A percentile compares a stretch with the other conserved stretches of the same genome.
phyloP scores from a whole-genome alignment of 1,284 basidiomycete species.

The Ceratobasidium sp. region DNA sequence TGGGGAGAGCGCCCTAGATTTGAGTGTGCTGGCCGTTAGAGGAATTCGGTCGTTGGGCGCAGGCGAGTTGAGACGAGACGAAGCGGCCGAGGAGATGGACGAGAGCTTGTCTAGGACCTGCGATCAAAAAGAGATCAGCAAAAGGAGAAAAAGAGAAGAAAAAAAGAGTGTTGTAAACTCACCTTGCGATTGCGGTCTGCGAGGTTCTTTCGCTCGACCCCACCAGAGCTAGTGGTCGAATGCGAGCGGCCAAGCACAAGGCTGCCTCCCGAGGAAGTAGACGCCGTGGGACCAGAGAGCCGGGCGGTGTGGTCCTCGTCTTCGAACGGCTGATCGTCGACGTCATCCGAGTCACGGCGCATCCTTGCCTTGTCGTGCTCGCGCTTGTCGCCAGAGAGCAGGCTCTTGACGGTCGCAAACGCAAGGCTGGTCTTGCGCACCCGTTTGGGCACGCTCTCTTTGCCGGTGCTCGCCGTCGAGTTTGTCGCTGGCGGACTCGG shows the following conservation, averaged over 20 bases:
- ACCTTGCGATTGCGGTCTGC: constrained; percentile 43
- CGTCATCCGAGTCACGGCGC: constrained; percentile 17
- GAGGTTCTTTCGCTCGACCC: constrained; percentile 37
- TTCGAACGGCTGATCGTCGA: constrained; percentile 38
- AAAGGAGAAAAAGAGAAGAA: neutral
- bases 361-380: constrained; percentile 3
- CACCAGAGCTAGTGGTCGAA: constrained; percentile 34
- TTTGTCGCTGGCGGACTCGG: constrained; percentile 43
- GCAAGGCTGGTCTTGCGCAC: constrained; percentile 38
- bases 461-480: constrained; percentile 37
- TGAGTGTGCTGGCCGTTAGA: constrained; percentile 27
- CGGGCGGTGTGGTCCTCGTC: constrained; percentile 44
- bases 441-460: constrained; percentile 28
- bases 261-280: constrained; percentile 31
- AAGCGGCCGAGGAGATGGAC: constrained; percentile 36
- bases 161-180: neutral
- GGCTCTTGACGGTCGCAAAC: constrained; percentile 38
- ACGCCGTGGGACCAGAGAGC: constrained; percentile 28
- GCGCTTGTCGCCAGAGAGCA: constrained; percentile 27
- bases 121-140: neutral
- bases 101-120: constrained; percentile 41
- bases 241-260: constrained; percentile 23
- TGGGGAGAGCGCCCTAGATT: constrained; percentile 15
- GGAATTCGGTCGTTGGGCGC: constrained; percentile 25
- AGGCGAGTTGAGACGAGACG: constrained; percentile 23